phyloP scores from a whole-genome alignment of 2,329 filamentous ascomycete genomes.

The Byssoonygena ceratinophila region DNA sequence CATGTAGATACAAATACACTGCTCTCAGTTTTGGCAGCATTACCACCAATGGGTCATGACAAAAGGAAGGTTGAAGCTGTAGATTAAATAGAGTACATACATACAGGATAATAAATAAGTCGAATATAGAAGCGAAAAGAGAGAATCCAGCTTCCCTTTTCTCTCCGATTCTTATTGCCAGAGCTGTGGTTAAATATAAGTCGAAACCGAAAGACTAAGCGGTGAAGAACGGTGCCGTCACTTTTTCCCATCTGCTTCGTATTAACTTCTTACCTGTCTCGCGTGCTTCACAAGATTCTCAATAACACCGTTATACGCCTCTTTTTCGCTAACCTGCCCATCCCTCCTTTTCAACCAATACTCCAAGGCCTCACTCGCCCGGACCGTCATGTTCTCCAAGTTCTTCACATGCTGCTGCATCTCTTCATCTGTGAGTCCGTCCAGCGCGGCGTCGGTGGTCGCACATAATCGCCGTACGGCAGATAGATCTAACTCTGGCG shows the following conservation, averaged over 20 bases:
- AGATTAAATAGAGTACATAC: constrained; percentile 8
- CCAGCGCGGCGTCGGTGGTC: constrained; percentile 73
- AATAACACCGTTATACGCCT: constrained; percentile 92
- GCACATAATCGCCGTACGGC: constrained; percentile 66
- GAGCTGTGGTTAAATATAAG: neutral
- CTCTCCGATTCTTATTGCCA: neutral
- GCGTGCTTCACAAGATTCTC: constrained; percentile 92
- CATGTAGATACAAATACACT: neutral
- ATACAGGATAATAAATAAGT: neutral
- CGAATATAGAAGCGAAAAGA: neutral
- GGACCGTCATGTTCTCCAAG: constrained; percentile 58
- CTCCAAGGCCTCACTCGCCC: constrained; percentile 65
- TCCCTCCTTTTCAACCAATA: constrained; percentile 83
- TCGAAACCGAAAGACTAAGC: too few species aligned
- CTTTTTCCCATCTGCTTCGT: neutral
- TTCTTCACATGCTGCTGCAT: constrained; percentile 59
- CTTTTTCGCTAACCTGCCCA: constrained; percentile 78
- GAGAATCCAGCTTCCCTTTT: constrained; percentile 4
- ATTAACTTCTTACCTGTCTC: constrained; percentile 65
- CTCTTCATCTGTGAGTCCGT: constrained; percentile 68
- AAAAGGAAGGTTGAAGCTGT: constrained; percentile 12
- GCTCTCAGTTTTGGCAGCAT: neutral
- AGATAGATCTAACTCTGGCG: constrained; percentile 68
- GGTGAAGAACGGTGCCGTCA: too few species aligned
- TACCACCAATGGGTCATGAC: too few species aligned